A percentile compares a stretch with the other conserved stretches of the same genome.
Evolutionary conservation across 768 basidiomycete genomes (phyloP).

Genomic region (Termitomyces sp.): DNA sequence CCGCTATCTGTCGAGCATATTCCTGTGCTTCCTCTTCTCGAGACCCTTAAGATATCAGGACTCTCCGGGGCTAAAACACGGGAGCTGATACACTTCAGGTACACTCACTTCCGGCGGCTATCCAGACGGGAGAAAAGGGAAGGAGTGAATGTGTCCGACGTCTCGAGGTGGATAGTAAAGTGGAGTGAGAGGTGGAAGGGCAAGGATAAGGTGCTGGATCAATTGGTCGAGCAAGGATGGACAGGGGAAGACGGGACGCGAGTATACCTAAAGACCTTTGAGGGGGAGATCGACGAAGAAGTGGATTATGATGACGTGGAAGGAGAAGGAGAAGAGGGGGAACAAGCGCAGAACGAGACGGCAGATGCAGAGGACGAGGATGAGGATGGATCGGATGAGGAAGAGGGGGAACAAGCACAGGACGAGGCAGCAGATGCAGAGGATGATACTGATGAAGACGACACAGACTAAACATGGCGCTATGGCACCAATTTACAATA

Average conservation of each 20-base stretch:
- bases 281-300: conserved; percentile 26
- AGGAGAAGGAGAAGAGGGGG: conserved; percentile 16
- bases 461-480: conserved; percentile 3
- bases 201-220: conserved; percentile 32
- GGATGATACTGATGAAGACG: conserved; percentile 9
- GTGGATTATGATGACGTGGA: conserved; percentile 19
- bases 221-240: conserved; percentile 33
- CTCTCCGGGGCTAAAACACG: conserved; percentile 15
- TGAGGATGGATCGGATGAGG: too few relatives aligned
- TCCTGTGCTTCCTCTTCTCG: conserved; percentile 19
- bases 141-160: not conserved
- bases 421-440: conserved; percentile 10
- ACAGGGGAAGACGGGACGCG: conserved; percentile 17
- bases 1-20: not conserved
- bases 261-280: conserved; percentile 25
- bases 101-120: not conserved
- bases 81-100: conserved; percentile 17
- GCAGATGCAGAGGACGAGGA: conserved; percentile 2
- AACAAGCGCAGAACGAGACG: conserved; percentile 20
- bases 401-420: conserved; percentile 21
- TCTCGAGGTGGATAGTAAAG: conserved; percentile 25
- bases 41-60: conserved; percentile 18
- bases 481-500: not conserved
- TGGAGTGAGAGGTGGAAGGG: conserved; percentile 31
- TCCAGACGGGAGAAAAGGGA: not conserved